A percentile compares a stretch with the other conserved stretches of the same genome.
Evolutionary conservation across 2,329 filamentous ascomycete genomes (phyloP).

Genomic region (Fusarium annulatum): DNA sequence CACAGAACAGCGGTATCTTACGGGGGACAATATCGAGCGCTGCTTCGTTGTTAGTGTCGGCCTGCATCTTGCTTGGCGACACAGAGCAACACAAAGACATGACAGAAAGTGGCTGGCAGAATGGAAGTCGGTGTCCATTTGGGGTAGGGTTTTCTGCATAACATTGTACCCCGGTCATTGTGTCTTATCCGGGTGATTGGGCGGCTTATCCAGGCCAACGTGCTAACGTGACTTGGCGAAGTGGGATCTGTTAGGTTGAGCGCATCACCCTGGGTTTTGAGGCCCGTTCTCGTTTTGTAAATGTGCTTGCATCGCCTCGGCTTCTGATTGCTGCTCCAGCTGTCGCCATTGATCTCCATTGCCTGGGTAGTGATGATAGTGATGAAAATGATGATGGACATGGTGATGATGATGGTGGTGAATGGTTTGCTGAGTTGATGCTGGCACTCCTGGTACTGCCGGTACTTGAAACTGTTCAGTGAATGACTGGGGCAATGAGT

Average conservation of each 20-base stretch:
- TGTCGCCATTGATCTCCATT: slow-evolving; percentile 29
- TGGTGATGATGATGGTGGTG: slow-evolving; percentile 36
- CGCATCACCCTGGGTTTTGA: slow-evolving; percentile 22
- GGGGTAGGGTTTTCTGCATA: no score
- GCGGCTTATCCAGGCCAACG: background rate
- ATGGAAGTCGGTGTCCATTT: background rate
- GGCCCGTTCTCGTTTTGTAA: slow-evolving; percentile 13
- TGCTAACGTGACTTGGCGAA: background rate
- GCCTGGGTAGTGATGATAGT: slow-evolving; percentile 35
- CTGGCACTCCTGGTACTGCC: background rate
- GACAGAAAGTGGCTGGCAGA: background rate
- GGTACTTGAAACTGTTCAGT: slow-evolving; percentile 27
- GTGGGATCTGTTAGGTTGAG: background rate
- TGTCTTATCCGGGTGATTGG: background rate
- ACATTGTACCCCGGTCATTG: background rate
- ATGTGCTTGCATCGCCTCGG: slow-evolving; percentile 31
- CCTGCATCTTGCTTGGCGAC: background rate
- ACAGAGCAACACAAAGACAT: background rate
- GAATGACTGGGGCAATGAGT: slow-evolving; percentile 10
- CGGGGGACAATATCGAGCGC: no score
- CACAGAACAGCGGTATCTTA: background rate
- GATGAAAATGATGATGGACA: slow-evolving; percentile 38
- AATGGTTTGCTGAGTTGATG: slow-evolving; percentile 24
- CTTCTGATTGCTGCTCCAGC: slow-evolving; percentile 33
- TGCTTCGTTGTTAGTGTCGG: rapidly evolving